Evolutionary conservation across 2,329 filamentous ascomycete species (phyloP), one percentile per base, ranked within the genome.

Genomic region (Monosporascus sp.): DNA sequence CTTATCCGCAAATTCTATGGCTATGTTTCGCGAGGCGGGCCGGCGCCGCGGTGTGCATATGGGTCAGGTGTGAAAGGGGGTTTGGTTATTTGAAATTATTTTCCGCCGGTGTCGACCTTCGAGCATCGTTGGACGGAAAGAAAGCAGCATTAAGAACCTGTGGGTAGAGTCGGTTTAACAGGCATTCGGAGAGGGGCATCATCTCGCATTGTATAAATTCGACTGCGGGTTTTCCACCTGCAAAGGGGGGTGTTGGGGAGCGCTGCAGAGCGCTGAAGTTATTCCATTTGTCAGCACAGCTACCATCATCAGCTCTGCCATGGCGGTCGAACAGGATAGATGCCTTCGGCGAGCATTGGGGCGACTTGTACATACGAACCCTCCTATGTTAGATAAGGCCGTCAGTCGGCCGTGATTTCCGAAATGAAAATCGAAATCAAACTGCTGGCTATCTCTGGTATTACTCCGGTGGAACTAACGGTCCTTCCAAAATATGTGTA

Each of bases 361-460:
- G 54, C 58, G 52, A 57, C 54, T 53, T 65, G 63, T 66, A 67
- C 55, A 65, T 66, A 65, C 47, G 56, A 60, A 58, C 54, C 58
- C 17, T 52, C 56, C 50, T 58, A 48, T 54, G 48, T 49, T 48
- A 56, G 47, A 55, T 41, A 54, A 50, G 48, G 55, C 47, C 50
- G 49, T 57, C 52, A 45, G 31, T 52, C 51, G 48, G 57, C 55
- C 54, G 39, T 49, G 53, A 52, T 58, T 55, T 56, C 56, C 36
- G 55, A 63, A 64, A 60, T 63, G 59, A 59, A 60, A 63, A 60
- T 58, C 52, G 57, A 60, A 56, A 54, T 60, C 48, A 55, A 57
- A 58, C 60, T 56, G 46, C 63, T 59, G 51, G 55, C 31, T 35
- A 7, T 35, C 31, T 35, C 31, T 35, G 31, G 11, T 14, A 14